Base-by-base conservation (phyloP, 176 grass and related monocot species). In the Zea luxurians region DNA sequence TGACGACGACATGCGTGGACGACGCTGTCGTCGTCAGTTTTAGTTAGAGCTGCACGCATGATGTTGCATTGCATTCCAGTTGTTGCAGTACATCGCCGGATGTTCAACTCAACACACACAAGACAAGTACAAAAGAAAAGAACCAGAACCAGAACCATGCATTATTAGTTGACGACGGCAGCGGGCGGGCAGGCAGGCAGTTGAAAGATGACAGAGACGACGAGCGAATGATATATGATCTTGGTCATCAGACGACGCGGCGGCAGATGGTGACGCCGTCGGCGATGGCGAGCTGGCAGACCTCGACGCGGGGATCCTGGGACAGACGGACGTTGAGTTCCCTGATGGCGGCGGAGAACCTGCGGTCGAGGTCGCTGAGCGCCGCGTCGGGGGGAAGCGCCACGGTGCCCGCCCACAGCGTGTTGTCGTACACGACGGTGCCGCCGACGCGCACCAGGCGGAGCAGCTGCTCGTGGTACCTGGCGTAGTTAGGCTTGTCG, bases 241-340 rank as follows among this genome's bases (percentile, higher is more conserved):
- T 27, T 27, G 27, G 27, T 27, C 27, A 27, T 83, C 82, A 93
- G 15, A 7, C 45, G 73, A 87, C 46, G 68, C 92, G 92, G 69
- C 86, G 92, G 72, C 92, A 91, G 46, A 95, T 88, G 75, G 89
- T 95, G 68, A 95, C 38, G 74, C 89, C 89, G 12, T 95, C 89
- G 57, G 84, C 74, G 55, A 95, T 83, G 37, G 89, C 67, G 57
- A 95, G 89, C 58, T 91, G 89, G 37, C 89, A 91, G 2, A 91
- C 44, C 66, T 95, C 92, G 17, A 95, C 38, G 4, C 86, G 86
- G 0, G 4, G 13, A 47, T 89, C 86, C 1, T 66, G 78, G 1
- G 84, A 82, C 8, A 95, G 41, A 5, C 6, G 4, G 10, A 49
- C 16, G 49, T 91, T 91, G 53, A 96, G 66, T 18, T 89, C 81